phyloP scores from a whole-genome alignment of 2,329 filamentous ascomycete species.

The Pestalotiopsis fici region DNA sequence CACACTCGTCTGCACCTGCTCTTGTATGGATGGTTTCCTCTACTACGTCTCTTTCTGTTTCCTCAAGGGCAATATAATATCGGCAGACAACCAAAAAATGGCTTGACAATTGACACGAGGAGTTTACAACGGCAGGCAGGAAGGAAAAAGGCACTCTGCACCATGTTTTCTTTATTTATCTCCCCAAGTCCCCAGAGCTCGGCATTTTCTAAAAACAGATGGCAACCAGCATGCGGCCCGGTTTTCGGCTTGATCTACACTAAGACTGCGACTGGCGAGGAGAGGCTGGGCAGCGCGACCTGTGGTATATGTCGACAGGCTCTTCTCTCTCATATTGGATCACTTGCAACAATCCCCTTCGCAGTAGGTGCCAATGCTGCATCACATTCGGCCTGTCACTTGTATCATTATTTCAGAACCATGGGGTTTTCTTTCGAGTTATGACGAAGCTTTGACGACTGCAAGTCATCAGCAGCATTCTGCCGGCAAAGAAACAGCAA shows the following conservation, averaged over 20 bases:
- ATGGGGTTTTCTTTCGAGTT: conserved; percentile 29
- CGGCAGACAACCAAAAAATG: conserved; percentile 28
- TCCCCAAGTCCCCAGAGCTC: conserved; percentile 19
- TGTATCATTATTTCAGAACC: conserved; percentile 36
- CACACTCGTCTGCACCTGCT: neutral
- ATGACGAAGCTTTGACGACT: conserved; percentile 35
- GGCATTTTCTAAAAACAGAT: conserved; percentile 5
- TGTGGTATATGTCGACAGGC: neutral
- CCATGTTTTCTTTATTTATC: conserved; percentile 23
- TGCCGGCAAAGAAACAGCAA: conserved; percentile 32
- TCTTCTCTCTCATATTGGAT: conserved; percentile 22
- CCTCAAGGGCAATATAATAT: conserved; percentile 26
- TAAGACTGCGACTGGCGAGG: neutral
- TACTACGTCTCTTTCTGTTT: conserved; percentile 20
- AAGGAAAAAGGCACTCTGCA: conserved; percentile 31
- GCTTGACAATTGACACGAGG: conserved; percentile 26
- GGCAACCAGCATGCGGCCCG: neutral
- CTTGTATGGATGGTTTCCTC: conserved; percentile 18
- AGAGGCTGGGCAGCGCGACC: neutral
- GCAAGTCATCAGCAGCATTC: conserved; percentile 26
- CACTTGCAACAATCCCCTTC: conserved; percentile 22
- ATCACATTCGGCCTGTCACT: conserved; percentile 30
- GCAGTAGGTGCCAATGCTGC: conserved; percentile 30
- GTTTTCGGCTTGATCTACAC: neutral
- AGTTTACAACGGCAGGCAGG: conserved; percentile 33